Evolutionary conservation across 116 monocot genomes (phyloP), one percentile per base, ranked within the genome.

Genomic region (Thalassia testudinum): DNA sequence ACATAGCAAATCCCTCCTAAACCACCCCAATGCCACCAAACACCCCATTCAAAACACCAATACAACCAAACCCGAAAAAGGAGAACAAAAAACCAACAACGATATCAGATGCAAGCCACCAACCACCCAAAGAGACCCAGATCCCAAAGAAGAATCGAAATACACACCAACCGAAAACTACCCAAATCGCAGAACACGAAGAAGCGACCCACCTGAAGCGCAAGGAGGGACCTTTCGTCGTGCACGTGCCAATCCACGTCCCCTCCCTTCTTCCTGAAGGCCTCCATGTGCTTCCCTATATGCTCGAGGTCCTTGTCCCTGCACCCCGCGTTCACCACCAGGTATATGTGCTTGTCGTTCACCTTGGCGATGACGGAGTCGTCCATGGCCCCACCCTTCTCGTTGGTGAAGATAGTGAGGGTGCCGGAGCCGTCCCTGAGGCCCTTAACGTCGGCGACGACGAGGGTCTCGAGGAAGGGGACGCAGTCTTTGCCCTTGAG

Each of bases 151-250:
- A n/a, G n/a, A n/a, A n/a, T n/a, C n/a, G n/a, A n/a, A n/a, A n/a
- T n/a, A n/a, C n/a, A n/a, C n/a, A n/a, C n/a, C n/a, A n/a, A n/a
- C n/a, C n/a, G n/a, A n/a, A n/a, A n/a, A n/a, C n/a, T n/a, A n/a
- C n/a, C n/a, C n/a, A n/a, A n/a, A n/a, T n/a, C n/a, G n/a, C n/a
- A n/a, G n/a, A n/a, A n/a, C n/a, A n/a, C n/a, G n/a, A n/a, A n/a
- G n/a, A n/a, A n/a, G n/a, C n/a, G n/a, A n/a, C n/a, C n/a, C n/a
- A 95, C 95, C 95, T 95, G 95, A 3, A 95, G 78, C 0, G 95
- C 95, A 21, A 95, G 87, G 26, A 95, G 85, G 18, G 95, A 88
- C 37, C 88, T 55, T 26, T 95, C 95, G 26, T 95, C 95, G 17
- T 95, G 88, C 10, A 95, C 63, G 24, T 95, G 95, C 95, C 84